These are phyloP conservation scores for Globisporangium uncinulatum DNA, from an alignment of 352 stramenopile genomes.

Conservation along the genomic window DNA sequence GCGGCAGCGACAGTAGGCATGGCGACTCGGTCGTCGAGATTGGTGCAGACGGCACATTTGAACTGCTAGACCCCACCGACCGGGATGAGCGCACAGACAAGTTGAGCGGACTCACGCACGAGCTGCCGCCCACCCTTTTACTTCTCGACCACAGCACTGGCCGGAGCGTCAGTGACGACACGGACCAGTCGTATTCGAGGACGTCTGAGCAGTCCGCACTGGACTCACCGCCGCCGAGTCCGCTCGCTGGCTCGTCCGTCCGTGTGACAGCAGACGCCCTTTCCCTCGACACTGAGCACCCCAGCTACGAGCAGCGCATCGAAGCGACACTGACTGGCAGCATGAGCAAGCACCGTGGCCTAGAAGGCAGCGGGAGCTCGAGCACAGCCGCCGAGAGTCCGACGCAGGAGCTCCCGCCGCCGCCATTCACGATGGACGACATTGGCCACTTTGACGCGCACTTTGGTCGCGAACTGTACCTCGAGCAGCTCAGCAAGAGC, in stretches of 20 bases:
- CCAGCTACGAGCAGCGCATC: slow-evolving; percentile 59
- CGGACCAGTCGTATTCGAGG: slow-evolving; percentile 62
- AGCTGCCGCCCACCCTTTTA: slow-evolving; percentile 4
- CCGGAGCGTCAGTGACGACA: slow-evolving; percentile 50
- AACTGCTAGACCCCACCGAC: slow-evolving; percentile 18
- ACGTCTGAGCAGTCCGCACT: slow-evolving; percentile 37
- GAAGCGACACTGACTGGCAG: slow-evolving; percentile 53
- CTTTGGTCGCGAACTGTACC: slow-evolving; percentile 62
- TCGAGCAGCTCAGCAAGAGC: slow-evolving; percentile 57
- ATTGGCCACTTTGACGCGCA: slow-evolving; percentile 60
- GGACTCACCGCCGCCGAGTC: slow-evolving; percentile 25
- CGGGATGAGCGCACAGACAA: slow-evolving; percentile 21
- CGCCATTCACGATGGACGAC: slow-evolving; percentile 59
- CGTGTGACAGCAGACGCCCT: neutral
- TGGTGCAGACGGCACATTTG: slow-evolving; percentile 19
- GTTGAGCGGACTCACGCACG: slow-evolving; percentile 17
- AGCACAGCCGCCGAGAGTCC: slow-evolving; percentile 7
- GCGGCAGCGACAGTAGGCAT: neutral
- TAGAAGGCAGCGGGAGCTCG: slow-evolving; percentile 17
- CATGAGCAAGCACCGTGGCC: slow-evolving; percentile 29
- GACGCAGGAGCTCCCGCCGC: slow-evolving; percentile 18
- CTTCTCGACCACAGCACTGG: slow-evolving; percentile 13
- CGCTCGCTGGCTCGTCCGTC: slow-evolving; percentile 9
- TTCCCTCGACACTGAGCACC: neutral
- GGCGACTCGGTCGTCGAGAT: slow-evolving; percentile 19